Percentiles rank a stretch among this genome's conserved stretches.
Conservation (phyloP, 768 basidiomycete genomes). For the Boletus bicolor region DNA sequence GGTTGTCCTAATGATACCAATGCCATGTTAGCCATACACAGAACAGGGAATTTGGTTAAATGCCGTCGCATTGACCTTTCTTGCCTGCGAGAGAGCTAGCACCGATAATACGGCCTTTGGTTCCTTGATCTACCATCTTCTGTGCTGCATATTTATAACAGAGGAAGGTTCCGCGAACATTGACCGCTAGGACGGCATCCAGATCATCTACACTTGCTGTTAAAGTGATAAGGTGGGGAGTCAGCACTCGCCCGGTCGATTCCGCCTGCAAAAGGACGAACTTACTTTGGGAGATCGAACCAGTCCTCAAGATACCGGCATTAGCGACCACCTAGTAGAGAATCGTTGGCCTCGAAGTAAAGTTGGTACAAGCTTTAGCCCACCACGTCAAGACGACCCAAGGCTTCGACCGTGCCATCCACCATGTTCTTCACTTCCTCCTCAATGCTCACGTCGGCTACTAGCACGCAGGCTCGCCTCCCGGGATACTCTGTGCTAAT, state of each 20-base stretch:
- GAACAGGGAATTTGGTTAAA: neutral
- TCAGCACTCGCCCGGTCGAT: neutral
- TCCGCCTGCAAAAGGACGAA: neutral
- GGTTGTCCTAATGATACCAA: slow-evolving; percentile 25
- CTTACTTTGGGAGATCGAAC: slow-evolving; percentile 9
- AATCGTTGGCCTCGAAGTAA: slow-evolving; percentile 1
- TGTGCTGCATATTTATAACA: slow-evolving; percentile 42
- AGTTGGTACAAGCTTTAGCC: neutral
- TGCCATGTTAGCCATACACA: neutral
- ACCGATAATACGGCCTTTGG: slow-evolving; percentile 42
- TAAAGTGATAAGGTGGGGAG: neutral
- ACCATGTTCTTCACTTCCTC: slow-evolving; percentile 32
- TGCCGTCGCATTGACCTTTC: slow-evolving; percentile 15
- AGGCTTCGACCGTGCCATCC: slow-evolving; percentile 17
- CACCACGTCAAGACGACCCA: slow-evolving; percentile 37
- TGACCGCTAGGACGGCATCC: slow-evolving; percentile 35
- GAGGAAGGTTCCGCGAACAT: slow-evolving; percentile 39
- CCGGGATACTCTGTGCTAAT: slow-evolving; percentile 11
- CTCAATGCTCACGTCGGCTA: slow-evolving; percentile 30
- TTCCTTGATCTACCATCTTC: slow-evolving; percentile 44
- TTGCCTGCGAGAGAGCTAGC: slow-evolving; percentile 36
- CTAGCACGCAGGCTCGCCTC: slow-evolving; percentile 6
- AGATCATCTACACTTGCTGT: slow-evolving; percentile 34
- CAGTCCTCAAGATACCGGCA: slow-evolving; percentile 16
- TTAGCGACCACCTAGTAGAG: slow-evolving; percentile 17